Percentiles rank a stretch among this genome's conserved stretches.
phyloP scores from a whole-genome alignment of 108 stramenopile genomes.

The Cyclostephanos tholiformis region DNA sequence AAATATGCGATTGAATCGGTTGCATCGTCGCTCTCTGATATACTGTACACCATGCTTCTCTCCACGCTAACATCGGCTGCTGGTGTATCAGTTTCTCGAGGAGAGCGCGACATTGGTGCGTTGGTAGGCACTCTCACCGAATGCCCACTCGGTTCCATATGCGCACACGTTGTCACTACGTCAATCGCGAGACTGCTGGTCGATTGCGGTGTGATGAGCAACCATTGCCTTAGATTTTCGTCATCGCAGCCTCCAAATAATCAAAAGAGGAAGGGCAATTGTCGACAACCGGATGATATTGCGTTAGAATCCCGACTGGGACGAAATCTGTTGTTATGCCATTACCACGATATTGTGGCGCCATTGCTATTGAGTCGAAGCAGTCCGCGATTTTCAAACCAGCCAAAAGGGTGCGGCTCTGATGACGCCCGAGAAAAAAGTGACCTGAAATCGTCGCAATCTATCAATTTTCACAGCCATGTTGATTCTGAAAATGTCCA shows the following conservation, averaged over 20 bases:
- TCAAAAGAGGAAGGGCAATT: slow-evolving; percentile 5
- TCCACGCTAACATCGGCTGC: slow-evolving; percentile 59
- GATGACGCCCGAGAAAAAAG: slow-evolving; percentile 19
- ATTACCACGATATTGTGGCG: slow-evolving; percentile 84
- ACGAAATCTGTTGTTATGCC: slow-evolving; percentile 69
- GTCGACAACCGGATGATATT: slow-evolving; percentile 18
- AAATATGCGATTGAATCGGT: slow-evolving; percentile 46
- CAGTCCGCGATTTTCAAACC: slow-evolving; percentile 32
- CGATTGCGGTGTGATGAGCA: slow-evolving; percentile 67
- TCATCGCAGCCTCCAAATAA: neutral
- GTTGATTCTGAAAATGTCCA: slow-evolving; percentile 16
- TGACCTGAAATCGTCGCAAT: slow-evolving; percentile 1
- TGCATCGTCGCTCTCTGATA: slow-evolving; percentile 47
- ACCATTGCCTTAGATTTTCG: slow-evolving; percentile 19
- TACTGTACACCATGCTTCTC: slow-evolving; percentile 75
- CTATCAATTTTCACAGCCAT: slow-evolving; percentile 11
- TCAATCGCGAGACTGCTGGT: slow-evolving; percentile 69
- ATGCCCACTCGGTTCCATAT: slow-evolving; percentile 71
- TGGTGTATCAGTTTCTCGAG: slow-evolving; percentile 62
- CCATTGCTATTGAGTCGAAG: slow-evolving; percentile 82
- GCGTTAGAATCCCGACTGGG: slow-evolving; percentile 70
- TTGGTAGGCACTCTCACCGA: slow-evolving; percentile 77
- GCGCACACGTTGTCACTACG: slow-evolving; percentile 67
- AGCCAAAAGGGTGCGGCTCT: slow-evolving; percentile 2
- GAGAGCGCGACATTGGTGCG: slow-evolving; percentile 82